A percentile compares a stretch with the other conserved stretches of the same genome.
phyloP scores from a whole-genome alignment of 805 yeast genomes.

The Nakazawaea holstii region DNA sequence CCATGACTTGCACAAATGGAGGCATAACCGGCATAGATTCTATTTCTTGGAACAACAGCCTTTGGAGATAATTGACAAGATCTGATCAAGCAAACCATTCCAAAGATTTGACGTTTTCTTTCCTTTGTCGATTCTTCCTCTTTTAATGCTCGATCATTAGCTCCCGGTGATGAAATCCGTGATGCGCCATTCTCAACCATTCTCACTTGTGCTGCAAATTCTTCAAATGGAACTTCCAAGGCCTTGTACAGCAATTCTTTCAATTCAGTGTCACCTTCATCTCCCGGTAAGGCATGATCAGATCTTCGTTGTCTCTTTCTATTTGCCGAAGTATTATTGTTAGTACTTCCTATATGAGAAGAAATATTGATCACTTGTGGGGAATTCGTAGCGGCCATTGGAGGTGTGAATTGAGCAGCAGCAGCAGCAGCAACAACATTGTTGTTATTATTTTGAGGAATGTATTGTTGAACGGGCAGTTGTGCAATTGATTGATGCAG shows the following conservation, averaged over 20 bases:
- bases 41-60: slow-evolving; percentile 58
- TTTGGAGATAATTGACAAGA: slow-evolving; percentile 46
- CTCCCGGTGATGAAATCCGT: slow-evolving; percentile 1
- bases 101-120: slow-evolving; percentile 70
- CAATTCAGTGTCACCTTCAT: slow-evolving; percentile 30
- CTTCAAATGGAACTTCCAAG: slow-evolving; percentile 27
- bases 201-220: slow-evolving; percentile 29
- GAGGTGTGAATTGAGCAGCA: not conserved
- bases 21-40: slow-evolving; percentile 64
- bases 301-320: slow-evolving; percentile 26
- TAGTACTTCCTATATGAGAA: slow-evolving; percentile 4
- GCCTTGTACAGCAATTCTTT: slow-evolving; percentile 31
- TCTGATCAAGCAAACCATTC: slow-evolving; percentile 73
- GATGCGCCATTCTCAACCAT: slow-evolving; percentile 21
- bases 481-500: slow-evolving; percentile 1
- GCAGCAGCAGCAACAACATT: not conserved
- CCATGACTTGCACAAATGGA: slow-evolving; percentile 48
- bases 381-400: not conserved
- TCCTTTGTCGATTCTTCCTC: slow-evolving; percentile 29
- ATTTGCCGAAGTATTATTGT: not conserved
- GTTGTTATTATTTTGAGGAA: not conserved
- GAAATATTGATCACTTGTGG: not conserved
- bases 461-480: not conserved
- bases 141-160: slow-evolving; percentile 13
- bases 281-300: slow-evolving; percentile 27